Percentiles rank a stretch among this genome's conserved stretches.
Conservation (phyloP, 306 rosid genomes). For the Hippophae gyantsensis region DNA sequence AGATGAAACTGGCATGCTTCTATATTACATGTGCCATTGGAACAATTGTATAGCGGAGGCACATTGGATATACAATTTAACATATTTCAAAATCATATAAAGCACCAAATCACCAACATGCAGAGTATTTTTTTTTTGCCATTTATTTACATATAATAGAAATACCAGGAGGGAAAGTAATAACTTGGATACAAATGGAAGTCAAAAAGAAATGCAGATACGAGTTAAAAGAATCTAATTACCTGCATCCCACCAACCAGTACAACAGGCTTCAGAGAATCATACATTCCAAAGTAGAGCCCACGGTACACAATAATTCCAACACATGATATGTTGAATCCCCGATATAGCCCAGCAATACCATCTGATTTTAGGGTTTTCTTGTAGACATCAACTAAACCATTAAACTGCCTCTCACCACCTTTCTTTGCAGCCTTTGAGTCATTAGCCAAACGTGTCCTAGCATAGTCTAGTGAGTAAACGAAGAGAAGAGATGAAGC, state of each 20-base stretch:
- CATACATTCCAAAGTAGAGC: conserved; percentile 86
- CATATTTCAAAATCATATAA: too few relatives aligned
- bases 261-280: conserved; percentile 77
- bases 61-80: too few relatives aligned
- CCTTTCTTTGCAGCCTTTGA: conserved; percentile 74
- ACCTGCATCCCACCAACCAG: conserved; percentile 71
- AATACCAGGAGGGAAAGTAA: not conserved
- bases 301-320: conserved; percentile 90
- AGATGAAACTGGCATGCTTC: too few relatives aligned
- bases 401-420: conserved; percentile 88
- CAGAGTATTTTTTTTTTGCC: too few relatives aligned
- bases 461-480: conserved; percentile 69
- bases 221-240: conserved; percentile 3
- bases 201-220: not conserved
- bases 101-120: too few relatives aligned
- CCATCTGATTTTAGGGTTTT: conserved; percentile 78
- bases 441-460: conserved; percentile 81
- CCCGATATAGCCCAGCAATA: conserved; percentile 76
- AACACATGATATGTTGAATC: conserved; percentile 68
- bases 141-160: too few relatives aligned
- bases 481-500: conserved; percentile 78
- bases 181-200: not conserved
- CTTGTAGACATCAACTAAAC: conserved; percentile 69
- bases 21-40: too few relatives aligned
- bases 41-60: too few relatives aligned